These are phyloP conservation scores for Colletotrichum endophyticum DNA, from an alignment of 2,329 filamentous ascomycete genomes.

Conservation along the genomic window DNA sequence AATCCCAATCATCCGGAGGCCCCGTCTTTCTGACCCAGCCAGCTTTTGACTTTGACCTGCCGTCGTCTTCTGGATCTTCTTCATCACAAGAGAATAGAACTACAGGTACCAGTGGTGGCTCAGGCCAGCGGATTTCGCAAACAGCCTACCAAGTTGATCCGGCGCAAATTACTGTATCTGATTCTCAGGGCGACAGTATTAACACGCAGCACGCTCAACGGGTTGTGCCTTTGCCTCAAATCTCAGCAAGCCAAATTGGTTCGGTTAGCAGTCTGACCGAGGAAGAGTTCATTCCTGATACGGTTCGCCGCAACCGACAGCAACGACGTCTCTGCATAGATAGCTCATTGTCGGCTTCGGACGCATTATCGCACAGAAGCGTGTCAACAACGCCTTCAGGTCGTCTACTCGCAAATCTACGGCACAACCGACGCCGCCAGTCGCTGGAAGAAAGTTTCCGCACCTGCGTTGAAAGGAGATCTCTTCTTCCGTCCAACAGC, in stretches of 20 bases:
- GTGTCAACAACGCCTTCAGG: background rate
- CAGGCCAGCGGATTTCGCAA: background rate
- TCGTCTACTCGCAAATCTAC: background rate
- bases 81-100: background rate
- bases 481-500: background rate
- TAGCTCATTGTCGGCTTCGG: background rate
- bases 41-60: background rate
- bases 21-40: conserved; percentile 12
- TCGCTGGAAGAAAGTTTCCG: background rate
- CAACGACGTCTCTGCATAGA: background rate
- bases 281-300: conserved; percentile 20
- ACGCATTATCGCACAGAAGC: background rate
- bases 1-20: background rate
- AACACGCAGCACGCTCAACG: conserved; percentile 21
- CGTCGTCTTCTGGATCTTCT: background rate
- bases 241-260: background rate
- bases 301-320: conserved; percentile 8
- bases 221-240: background rate
- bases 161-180: background rate
- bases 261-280: background rate
- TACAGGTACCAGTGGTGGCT: background rate
- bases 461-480: background rate
- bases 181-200: background rate
- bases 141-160: background rate
- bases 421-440: background rate